Evolutionary conservation across 768 basidiomycete genomes (phyloP), one percentile per base, ranked within the genome.

Genomic region (Pulveroboletus ravenelii): DNA sequence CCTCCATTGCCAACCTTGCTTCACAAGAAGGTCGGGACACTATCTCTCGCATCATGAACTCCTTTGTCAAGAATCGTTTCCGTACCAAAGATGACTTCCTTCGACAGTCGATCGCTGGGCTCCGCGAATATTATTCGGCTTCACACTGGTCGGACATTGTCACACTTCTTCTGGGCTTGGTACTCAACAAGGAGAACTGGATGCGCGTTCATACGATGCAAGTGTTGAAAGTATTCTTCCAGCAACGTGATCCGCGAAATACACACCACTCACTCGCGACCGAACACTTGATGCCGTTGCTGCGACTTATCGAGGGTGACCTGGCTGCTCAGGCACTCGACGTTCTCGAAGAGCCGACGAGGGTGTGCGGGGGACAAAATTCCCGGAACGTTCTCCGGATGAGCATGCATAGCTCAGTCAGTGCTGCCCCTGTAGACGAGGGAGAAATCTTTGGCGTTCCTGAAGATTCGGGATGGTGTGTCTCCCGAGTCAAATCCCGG

Each of bases 31-130:
- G 82, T 25, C 78, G 84, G 27, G 77, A 80, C n/a, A 88, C 85
- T 60, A 89, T 96, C 59, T 77, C 82, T 47, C 85, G 89, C 42
- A 88, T 97, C 61, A 89, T 95, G 86, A 84, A 77, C 5, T 93
- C 90, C 3, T 94, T 94, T 59, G 81, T 88, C 48, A 90, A 90
- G 67, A 75, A 77, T 18, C 85, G 89, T 45, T 96, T 97, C 75
- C 78, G 93, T 42, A 92, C 92, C 2, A 85, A 85, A 61, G 93
- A 97, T 46, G 93, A 96, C 69, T 95, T 95, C 71, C 78, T 95
- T 51, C 83, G 91, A 5, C 92, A 96, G 63, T 92, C 90, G 0
- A 84, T 92, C 18, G 76, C 82, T 2, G 85, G 88, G 58, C 76
- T 97, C 34, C 82, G 92, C 18, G 93, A 96, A 62, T 84, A 90